phyloP scores from a whole-genome alignment of 495 filamentous ascomycete species.

The Oleoguttula mirabilis region DNA sequence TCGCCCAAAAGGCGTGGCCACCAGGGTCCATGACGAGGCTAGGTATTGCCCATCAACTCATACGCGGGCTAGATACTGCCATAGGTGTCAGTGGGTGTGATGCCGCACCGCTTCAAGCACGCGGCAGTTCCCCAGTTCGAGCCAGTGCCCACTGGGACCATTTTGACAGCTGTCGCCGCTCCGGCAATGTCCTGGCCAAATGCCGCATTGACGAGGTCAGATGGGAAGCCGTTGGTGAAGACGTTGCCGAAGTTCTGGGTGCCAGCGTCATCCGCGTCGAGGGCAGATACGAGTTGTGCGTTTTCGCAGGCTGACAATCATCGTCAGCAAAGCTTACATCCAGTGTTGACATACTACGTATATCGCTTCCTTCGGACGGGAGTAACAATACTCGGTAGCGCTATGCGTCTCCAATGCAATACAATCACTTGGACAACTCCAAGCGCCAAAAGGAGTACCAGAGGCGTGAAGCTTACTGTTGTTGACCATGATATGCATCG shows the following conservation, averaged over 20 bases:
- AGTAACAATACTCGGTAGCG: too few species aligned
- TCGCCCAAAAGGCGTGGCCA: too few species aligned
- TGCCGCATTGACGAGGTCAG: constrained; percentile 25
- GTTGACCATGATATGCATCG: constrained; percentile 42
- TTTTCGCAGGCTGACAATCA: constrained; percentile 32
- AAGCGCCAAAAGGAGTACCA: too few species aligned
- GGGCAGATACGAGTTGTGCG: constrained; percentile 29
- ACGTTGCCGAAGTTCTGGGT: constrained; percentile 29
- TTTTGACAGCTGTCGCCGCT: constrained; percentile 11
- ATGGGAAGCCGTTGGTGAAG: constrained; percentile 23
- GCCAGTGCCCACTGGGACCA: constrained; percentile 28
- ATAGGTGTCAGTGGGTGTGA: constrained; percentile 3
- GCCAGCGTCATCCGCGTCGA: constrained; percentile 29
- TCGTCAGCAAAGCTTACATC: too few species aligned
- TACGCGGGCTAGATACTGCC: too few species aligned
- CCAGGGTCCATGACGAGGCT: too few species aligned
- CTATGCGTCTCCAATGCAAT: too few species aligned
- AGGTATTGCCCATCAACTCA: too few species aligned
- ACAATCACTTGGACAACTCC: neutral
- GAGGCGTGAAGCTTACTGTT: constrained; percentile 23
- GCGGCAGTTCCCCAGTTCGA: constrained; percentile 23
- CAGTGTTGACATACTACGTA: too few species aligned
- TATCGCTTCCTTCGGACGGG: too few species aligned
- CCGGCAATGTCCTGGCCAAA: constrained; percentile 21
- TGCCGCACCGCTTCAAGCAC: constrained; percentile 20